Conservation (phyloP, 768 basidiomycete species). For the Naganishia antarctica region DNA sequence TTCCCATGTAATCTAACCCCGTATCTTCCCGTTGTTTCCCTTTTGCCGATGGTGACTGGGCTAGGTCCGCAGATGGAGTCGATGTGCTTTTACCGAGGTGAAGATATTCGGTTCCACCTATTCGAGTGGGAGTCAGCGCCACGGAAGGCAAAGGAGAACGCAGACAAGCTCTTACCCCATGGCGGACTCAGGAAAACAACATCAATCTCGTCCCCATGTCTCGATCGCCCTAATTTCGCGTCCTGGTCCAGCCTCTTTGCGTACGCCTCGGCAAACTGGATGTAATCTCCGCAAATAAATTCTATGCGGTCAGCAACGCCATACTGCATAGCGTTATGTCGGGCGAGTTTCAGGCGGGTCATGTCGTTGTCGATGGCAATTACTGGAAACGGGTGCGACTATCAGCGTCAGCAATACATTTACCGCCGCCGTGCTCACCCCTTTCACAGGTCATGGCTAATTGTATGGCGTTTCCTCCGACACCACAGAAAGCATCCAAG, state of each 20-base stretch:
- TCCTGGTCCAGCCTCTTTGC: conserved; percentile 30
- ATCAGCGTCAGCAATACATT: background rate
- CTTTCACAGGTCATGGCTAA: conserved; percentile 93
- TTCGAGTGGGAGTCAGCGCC: conserved; percentile 27
- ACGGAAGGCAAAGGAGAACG: conserved; percentile 40
- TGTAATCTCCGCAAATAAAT: conserved; percentile 81
- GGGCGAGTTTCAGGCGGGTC: conserved; percentile 76
- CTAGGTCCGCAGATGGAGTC: conserved; percentile 4
- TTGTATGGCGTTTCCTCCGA: conserved; percentile 94
- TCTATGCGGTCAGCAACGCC: conserved; percentile 94
- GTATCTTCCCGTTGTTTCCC: background rate
- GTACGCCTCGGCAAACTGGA: conserved; percentile 64
- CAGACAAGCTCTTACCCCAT: conserved; percentile 83
- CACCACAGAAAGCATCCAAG: conserved; percentile 87
- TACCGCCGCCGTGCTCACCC: conserved; percentile 57
- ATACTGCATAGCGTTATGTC: conserved; percentile 88
- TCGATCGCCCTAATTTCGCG: background rate
- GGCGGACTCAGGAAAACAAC: conserved; percentile 91
- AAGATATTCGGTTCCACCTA: conserved; percentile 46
- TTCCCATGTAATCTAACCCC: conserved; percentile 13
- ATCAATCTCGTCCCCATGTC: conserved; percentile 57
- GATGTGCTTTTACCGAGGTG: conserved; percentile 21
- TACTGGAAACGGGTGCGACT: conserved; percentile 55
- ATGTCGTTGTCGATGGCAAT: conserved; percentile 88
- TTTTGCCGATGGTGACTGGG: background rate